A percentile compares a stretch with the other conserved stretches of the same genome.
Conservation (phyloP, 2,329 filamentous ascomycete genomes). For the Corniculantispora saksenae region DNA sequence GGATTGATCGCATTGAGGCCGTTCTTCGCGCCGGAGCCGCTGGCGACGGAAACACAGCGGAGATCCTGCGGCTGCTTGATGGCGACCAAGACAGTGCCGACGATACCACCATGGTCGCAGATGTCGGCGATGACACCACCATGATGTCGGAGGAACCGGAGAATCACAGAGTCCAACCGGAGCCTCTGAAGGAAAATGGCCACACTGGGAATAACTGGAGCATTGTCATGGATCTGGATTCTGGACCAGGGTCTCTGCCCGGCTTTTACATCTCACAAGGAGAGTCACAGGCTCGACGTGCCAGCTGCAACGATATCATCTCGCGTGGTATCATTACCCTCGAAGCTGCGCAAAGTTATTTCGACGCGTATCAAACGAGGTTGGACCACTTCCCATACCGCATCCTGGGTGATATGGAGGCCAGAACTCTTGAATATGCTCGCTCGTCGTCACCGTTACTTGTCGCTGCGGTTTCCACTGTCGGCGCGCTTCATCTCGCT, state of each 20-base stretch:
- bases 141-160: slow-evolving; percentile 11
- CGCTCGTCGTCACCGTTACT: slow-evolving; percentile 17
- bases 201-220: slow-evolving; percentile 16
- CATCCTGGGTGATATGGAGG: slow-evolving; percentile 16
- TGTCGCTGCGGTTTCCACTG: slow-evolving; percentile 20
- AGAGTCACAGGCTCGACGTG: slow-evolving; percentile 2
- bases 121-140: slow-evolving; percentile 1
- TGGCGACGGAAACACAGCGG: background rate
- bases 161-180: background rate
- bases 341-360: slow-evolving; percentile 14
- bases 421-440: slow-evolving; percentile 9
- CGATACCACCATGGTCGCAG: background rate
- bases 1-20: slow-evolving; percentile 37
- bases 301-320: slow-evolving; percentile 14
- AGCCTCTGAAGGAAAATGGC: background rate
- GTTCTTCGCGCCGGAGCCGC: slow-evolving; percentile 32
- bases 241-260: slow-evolving; percentile 9
- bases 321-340: slow-evolving; percentile 17
- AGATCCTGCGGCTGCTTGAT: slow-evolving; percentile 9
- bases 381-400: slow-evolving; percentile 20
- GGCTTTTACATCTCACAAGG: slow-evolving; percentile 18
- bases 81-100: slow-evolving; percentile 8
- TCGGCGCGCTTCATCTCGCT: slow-evolving; percentile 20
- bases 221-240: slow-evolving; percentile 17
- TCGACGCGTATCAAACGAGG: slow-evolving; percentile 18